These are phyloP conservation scores for Trichosporon ovoides DNA, from an alignment of 1,284 basidiomycete genomes.

Conservation along the genomic window DNA sequence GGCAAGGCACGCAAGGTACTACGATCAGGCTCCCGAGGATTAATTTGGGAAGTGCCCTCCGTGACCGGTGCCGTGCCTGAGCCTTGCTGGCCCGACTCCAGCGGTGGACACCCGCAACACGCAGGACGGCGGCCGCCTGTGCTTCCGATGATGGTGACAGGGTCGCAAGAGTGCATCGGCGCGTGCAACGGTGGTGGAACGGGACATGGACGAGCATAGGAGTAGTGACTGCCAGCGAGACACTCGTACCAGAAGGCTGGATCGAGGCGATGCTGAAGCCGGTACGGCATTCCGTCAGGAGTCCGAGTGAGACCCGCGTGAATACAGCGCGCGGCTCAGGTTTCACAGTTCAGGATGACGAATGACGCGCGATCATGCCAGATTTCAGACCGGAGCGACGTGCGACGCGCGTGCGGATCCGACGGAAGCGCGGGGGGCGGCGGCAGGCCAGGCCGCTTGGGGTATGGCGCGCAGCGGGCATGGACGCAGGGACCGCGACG, in stretches of 20 bases:
- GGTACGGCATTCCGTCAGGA: too few species aligned
- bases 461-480: too few species aligned
- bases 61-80: not conserved
- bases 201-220: too few species aligned
- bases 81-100: too few species aligned
- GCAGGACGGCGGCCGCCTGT: not conserved
- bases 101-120: not conserved
- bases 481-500: too few species aligned
- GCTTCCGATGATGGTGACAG: not conserved
- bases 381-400: not conserved
- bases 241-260: not conserved
- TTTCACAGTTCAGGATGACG: constrained; percentile 2
- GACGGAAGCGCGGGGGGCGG: too few species aligned
- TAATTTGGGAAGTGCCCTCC: not conserved
- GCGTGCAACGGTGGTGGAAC: too few species aligned
- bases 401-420: too few species aligned
- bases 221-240: not conserved
- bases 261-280: not conserved
- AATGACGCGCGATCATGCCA: not conserved
- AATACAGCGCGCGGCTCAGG: not conserved
- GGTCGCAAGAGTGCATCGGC: not conserved
- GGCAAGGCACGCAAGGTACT: not conserved
- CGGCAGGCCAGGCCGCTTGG: too few species aligned
- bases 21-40: not conserved
- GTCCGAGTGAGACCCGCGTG: too few species aligned